A percentile compares a stretch with the other conserved stretches of the same genome.
Conservation (phyloP, 2,329 filamentous ascomycete species). For the Ophiosphaerella narmari region DNA sequence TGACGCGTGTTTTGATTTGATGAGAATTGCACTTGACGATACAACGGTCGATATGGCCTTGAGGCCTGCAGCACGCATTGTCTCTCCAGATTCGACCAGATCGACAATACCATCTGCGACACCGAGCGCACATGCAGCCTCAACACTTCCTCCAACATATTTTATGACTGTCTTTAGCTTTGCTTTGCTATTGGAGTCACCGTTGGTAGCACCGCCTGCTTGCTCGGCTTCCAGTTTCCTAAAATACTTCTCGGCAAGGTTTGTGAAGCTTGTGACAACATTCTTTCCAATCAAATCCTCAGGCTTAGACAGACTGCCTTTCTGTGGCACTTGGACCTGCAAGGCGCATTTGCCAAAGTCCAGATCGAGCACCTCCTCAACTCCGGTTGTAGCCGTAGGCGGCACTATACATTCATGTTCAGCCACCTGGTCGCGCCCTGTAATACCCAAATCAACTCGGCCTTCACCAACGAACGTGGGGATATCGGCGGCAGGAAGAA, state of each 20-base stretch:
- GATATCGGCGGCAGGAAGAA: constrained; percentile 95
- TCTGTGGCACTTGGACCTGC: constrained; percentile 94
- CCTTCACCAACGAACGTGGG: constrained; percentile 97
- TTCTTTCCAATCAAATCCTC: constrained; percentile 88
- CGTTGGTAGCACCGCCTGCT: constrained; percentile 38
- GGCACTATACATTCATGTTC: constrained; percentile 76
- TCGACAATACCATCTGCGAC: constrained; percentile 98
- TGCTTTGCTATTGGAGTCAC: constrained; percentile 45
- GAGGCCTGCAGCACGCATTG: constrained; percentile 93
- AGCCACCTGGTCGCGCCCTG: constrained; percentile 87
- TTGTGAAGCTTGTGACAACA: constrained; percentile 93
- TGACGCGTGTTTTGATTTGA: constrained; percentile 84
- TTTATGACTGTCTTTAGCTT: constrained; percentile 86
- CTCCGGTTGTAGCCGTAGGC: constrained; percentile 55
- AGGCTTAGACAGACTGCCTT: constrained; percentile 71
- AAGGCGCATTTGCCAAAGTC: constrained; percentile 90
- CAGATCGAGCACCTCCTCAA: constrained; percentile 87
- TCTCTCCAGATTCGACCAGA: constrained; percentile 96
- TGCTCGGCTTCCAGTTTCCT: constrained; percentile 68
- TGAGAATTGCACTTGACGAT: constrained; percentile 83
- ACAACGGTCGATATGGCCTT: constrained; percentile 94
- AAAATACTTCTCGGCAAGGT: constrained; percentile 83
- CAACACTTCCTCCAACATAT: constrained; percentile 93
- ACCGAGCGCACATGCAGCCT: constrained; percentile 92
- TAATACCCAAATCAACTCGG: constrained; percentile 91